Evolutionary conservation across 805 yeast genomes (phyloP).

Genomic region (Suhomyces canberraensis): DNA sequence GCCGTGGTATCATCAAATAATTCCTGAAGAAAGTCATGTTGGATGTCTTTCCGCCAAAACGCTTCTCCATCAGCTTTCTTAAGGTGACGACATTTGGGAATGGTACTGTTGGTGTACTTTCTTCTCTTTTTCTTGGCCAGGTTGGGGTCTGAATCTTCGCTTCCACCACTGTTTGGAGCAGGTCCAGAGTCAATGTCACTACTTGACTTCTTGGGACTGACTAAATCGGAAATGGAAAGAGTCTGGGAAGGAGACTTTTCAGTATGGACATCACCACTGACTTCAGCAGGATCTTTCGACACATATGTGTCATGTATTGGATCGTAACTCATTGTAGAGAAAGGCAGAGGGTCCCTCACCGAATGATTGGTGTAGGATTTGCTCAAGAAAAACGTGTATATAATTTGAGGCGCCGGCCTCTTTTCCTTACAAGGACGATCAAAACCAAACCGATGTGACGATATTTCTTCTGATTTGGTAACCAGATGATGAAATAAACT

Average conservation of each 20-base stretch:
- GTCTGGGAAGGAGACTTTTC: slow-evolving; percentile 1
- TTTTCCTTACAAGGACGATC: slow-evolving; percentile 5
- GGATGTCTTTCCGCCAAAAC: slow-evolving; percentile 83
- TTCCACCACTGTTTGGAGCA: not conserved
- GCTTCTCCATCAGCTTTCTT: slow-evolving; percentile 93
- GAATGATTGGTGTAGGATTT: not conserved
- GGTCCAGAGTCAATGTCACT: not conserved
- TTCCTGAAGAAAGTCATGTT: slow-evolving; percentile 67
- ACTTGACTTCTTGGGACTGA: not conserved
- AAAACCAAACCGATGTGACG: slow-evolving; percentile 6
- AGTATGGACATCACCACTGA: no score
- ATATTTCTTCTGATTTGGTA: slow-evolving; percentile 3
- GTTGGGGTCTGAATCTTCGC: not conserved
- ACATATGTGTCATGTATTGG: slow-evolving; percentile 40
- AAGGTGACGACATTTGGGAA: slow-evolving; percentile 50
- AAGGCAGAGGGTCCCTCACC: not conserved
- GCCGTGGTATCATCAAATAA: slow-evolving; percentile 60
- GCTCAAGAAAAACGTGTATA: slow-evolving; percentile 4
- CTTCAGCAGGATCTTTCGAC: not conserved
- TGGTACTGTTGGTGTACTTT: slow-evolving; percentile 14
- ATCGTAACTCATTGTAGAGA: slow-evolving; percentile 36
- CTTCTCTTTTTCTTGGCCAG: slow-evolving; percentile 14
- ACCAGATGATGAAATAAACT: slow-evolving; percentile 3
- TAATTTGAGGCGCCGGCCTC: slow-evolving; percentile 4
- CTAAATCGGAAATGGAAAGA: slow-evolving; percentile 10